A percentile compares a stretch with the other conserved stretches of the same genome.
phyloP scores from a whole-genome alignment of 1,139 yeast species.

The Diutina scorzettiae region DNA sequence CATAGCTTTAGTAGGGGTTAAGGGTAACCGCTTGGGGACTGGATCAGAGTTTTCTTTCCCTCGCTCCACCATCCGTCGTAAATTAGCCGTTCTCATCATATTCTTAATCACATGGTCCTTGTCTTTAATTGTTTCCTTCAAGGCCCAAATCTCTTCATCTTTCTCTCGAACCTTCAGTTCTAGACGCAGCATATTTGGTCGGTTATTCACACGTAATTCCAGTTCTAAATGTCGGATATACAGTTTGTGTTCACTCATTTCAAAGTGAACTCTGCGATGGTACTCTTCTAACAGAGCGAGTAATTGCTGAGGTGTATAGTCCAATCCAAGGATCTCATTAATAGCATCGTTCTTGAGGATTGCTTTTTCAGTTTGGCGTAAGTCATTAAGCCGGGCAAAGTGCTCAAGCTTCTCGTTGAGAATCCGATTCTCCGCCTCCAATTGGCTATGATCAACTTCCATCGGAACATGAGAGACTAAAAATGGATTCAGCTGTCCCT shows the following conservation, averaged over 20 bases:
- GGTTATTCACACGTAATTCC: conserved; percentile 25
- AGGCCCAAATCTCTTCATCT: conserved; percentile 56
- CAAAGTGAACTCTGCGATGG: conserved; percentile 30
- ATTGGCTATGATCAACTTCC: conserved; percentile 16
- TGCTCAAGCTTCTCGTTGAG: conserved; percentile 62
- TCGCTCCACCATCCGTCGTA: conserved; percentile 33
- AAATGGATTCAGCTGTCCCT: not conserved
- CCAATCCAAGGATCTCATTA: conserved; percentile 35
- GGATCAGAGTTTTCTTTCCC: conserved; percentile 5
- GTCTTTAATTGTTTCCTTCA: conserved; percentile 47
- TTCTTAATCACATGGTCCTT: conserved; percentile 77
- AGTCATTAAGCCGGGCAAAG: conserved; percentile 47
- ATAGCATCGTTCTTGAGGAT: conserved; percentile 43
- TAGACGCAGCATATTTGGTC: conserved; percentile 8
- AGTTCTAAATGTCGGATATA: conserved; percentile 53
- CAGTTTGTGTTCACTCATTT: conserved; percentile 50
- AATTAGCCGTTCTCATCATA: conserved; percentile 45
- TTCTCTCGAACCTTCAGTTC: conserved; percentile 39
- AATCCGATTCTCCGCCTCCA: conserved; percentile 50
- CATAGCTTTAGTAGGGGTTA: not conserved
- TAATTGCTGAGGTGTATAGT: conserved; percentile 23
- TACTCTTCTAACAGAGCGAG: conserved; percentile 38
- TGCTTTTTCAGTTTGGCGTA: conserved; percentile 42
- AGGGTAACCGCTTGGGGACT: not conserved
- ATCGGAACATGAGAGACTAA: not conserved